Evolutionary conservation across 176 grass and related monocot species (phyloP), one percentile per base, ranked within the genome.

Genomic region (Oryza nivara): DNA sequence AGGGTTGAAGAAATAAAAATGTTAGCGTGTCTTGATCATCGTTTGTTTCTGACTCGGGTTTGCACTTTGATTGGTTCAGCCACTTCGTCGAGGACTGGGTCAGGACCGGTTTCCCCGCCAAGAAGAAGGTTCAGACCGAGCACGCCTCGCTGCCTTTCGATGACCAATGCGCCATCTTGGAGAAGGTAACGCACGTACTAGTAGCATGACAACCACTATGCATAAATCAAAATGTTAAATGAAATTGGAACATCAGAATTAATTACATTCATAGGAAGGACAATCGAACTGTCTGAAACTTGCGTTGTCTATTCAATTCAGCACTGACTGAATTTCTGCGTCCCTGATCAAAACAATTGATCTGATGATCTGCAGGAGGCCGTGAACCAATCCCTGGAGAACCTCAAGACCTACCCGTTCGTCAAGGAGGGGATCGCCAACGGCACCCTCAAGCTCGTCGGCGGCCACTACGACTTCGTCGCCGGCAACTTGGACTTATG

Each of bases 51-150:
- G 16, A 83, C 11, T 70, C 2, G 47, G 70, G 7, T 30, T n/a
- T 17, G 72, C 22, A 26, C 5, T 58, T 61, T 38, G 22, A 34
- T 45, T 4, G 70, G 16, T 11, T 6, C 74, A 98, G 96, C 66
- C 87, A 94, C 56, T 98, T 95, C 67, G 94, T 98, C 0, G 96
- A 98, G 89, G 89, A 94, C 22, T 98, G 96, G 96, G 96, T 98
- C 25, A 94, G 88, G 78, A 88, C 95, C 13, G 84, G 93, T 4
- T 72, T 54, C 16, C 80, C 78, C 0, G 96, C 93, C 2, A 95
- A 85, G 87, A 83, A 86, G 48, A 94, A 95, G 86, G 96, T 95
- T 70, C 65, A 85, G 70, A 17, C 23, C 5, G 63, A 84, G 4
- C 64, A 83, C 48, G 44, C 58, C 11, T 22, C 77, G 0, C 11